Evolutionary conservation across 495 filamentous ascomycete species (phyloP).

Genomic region (Neurospora sublineolata): DNA sequence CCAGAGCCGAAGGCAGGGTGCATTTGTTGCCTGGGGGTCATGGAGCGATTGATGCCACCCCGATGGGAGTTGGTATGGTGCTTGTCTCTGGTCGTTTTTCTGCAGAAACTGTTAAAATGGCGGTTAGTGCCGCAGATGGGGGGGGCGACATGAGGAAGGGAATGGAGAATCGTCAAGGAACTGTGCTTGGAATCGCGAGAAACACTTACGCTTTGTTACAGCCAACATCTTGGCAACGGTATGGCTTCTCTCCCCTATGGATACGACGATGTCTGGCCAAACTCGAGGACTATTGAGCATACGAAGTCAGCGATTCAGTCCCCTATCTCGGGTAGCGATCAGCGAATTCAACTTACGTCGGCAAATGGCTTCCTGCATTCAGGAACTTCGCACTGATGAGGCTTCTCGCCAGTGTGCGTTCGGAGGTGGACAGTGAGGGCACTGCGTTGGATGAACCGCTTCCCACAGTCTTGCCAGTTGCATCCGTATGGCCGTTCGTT

Average conservation of each 20-base stretch:
- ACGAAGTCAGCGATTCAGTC: constrained; percentile 24
- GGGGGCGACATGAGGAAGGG: constrained; percentile 4
- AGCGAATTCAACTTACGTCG: constrained; percentile 47
- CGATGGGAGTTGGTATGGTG: constrained; percentile 63
- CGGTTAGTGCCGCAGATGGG: constrained; percentile 16
- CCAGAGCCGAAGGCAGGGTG: constrained; percentile 9
- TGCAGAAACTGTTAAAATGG: constrained; percentile 55
- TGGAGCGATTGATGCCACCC: constrained; percentile 44
- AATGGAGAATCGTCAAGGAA: neutral
- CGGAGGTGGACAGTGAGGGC: constrained; percentile 78
- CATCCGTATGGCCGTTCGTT: constrained; percentile 79
- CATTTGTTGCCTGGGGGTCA: constrained; percentile 29
- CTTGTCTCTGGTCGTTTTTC: constrained; percentile 81
- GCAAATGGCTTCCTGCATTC: constrained; percentile 82
- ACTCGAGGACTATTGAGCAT: constrained; percentile 59
- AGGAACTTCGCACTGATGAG: constrained; percentile 66
- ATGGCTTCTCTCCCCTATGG: constrained; percentile 78
- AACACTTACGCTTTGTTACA: constrained; percentile 64
- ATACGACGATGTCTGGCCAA: constrained; percentile 77
- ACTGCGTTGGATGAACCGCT: constrained; percentile 85
- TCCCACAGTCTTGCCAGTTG: constrained; percentile 56
- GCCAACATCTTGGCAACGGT: constrained; percentile 64
- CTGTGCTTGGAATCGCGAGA: neutral
- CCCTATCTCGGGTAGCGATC: neutral
- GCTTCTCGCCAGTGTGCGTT: constrained; percentile 84